Percentiles rank a stretch among this genome's conserved stretches.
Conservation (phyloP, 768 basidiomycete genomes). For the Kwoniella sp. region DNA sequence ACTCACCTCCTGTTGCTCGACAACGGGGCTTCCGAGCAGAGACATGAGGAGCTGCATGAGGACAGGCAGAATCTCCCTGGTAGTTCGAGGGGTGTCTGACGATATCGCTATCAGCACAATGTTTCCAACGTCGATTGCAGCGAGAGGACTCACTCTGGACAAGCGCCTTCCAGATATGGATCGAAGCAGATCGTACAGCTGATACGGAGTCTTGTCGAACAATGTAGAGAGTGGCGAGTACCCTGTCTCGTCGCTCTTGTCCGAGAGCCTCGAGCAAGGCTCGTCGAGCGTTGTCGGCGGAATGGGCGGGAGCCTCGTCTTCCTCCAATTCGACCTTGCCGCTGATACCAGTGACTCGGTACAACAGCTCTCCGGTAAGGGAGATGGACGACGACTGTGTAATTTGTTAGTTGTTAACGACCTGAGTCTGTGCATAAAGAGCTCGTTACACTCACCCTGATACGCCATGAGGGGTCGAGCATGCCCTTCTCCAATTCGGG, state of each 20-base stretch:
- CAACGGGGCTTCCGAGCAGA: constrained; percentile 74
- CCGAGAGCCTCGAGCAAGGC: constrained; percentile 88
- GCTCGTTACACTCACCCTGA: constrained; percentile 66
- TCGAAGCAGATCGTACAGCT: constrained; percentile 82
- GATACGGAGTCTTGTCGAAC: constrained; percentile 90
- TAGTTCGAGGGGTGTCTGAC: constrained; percentile 60
- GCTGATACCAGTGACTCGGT: constrained; percentile 94
- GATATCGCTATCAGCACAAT: constrained; percentile 10
- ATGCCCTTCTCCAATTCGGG: constrained; percentile 93
- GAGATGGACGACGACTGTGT: constrained; percentile 67
- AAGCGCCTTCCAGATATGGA: constrained; percentile 97
- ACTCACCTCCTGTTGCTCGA: constrained; percentile 85
- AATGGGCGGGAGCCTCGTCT: constrained; percentile 65
- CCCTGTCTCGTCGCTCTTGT: constrained; percentile 81
- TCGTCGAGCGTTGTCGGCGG: constrained; percentile 77
- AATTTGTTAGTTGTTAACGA: background rate
- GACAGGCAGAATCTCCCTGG: constrained; percentile 83
- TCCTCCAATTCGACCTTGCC: constrained; percentile 77
- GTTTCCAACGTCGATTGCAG: background rate
- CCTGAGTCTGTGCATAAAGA: background rate
- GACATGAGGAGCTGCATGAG: constrained; percentile 75
- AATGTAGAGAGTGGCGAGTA: constrained; percentile 85
- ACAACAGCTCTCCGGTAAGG: constrained; percentile 89
- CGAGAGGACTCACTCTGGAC: constrained; percentile 71
- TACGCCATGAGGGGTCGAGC: constrained; percentile 94